Evolutionary conservation across 345 rosid species (phyloP).

Genomic region (Raphanus raphanistrum): DNA sequence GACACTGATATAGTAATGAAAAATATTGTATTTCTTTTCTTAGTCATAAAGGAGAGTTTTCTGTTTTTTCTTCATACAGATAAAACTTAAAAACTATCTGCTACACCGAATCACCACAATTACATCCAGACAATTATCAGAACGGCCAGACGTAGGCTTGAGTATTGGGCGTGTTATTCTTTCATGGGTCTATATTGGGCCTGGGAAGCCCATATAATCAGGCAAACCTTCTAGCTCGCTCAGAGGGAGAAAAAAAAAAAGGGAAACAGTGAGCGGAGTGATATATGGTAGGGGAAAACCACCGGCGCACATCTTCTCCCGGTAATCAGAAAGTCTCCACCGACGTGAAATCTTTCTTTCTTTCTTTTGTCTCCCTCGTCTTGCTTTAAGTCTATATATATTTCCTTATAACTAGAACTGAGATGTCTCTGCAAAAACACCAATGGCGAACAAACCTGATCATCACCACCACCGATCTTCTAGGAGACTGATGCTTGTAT

Average conservation of each 20-base stretch:
- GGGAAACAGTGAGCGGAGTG: constrained; percentile 14
- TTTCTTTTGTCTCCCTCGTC: neutral
- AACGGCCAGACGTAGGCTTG: neutral
- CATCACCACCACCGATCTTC: constrained; percentile 35
- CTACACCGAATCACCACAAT: neutral
- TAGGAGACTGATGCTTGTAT: constrained; percentile 37
- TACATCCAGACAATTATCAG: neutral
- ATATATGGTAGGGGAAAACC: constrained; percentile 40
- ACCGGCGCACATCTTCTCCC: constrained; percentile 57
- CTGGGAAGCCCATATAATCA: neutral
- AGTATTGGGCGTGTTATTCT: neutral
- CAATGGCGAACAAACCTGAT: constrained; percentile 45
- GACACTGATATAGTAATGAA: neutral
- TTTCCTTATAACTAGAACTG: constrained; percentile 6
- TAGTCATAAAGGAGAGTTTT: too few relatives aligned
- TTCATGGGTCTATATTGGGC: neutral
- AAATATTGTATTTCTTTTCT: too few relatives aligned
- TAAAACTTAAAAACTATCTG: neutral
- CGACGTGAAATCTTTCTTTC: constrained; percentile 5
- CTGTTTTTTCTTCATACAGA: neutral
- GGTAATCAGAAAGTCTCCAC: constrained; percentile 16
- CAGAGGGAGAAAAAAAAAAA: neutral
- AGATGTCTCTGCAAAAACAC: constrained; percentile 16
- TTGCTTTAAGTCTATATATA: neutral
- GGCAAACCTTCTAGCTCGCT: neutral